Evolutionary conservation across 345 rosid species (phyloP).

Genomic region (Eucalyptus erythrocorys): DNA sequence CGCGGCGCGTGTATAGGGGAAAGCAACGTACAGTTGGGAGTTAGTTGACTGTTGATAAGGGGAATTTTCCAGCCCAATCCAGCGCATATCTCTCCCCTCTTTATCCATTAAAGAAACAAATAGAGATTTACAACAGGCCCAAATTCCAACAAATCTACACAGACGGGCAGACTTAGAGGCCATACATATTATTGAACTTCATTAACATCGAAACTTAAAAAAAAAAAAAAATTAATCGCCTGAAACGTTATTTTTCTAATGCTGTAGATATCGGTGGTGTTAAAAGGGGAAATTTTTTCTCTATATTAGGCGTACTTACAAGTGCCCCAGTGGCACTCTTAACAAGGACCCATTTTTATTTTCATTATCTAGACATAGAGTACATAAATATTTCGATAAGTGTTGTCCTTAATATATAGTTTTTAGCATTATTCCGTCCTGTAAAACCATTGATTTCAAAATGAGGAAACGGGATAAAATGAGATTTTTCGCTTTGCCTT

Average conservation of each 20-base stretch:
- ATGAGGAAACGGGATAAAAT: neutral
- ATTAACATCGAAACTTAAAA: rapidly evolving
- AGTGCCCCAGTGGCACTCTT: neutral
- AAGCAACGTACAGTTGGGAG: neutral
- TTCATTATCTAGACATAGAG: neutral
- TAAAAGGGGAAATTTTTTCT: neutral
- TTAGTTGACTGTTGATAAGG: neutral
- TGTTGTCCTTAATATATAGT: neutral
- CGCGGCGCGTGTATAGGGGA: neutral
- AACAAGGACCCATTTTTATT: neutral
- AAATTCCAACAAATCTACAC: neutral
- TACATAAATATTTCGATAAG: neutral
- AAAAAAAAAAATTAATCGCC: neutral
- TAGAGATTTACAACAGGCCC: neutral
- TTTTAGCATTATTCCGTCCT: neutral
- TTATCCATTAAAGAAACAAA: neutral
- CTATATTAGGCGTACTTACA: neutral
- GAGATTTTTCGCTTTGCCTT: too few species aligned
- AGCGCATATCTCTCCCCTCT: neutral
- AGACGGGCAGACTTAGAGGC: neutral
- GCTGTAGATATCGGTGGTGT: neutral
- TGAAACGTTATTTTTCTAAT: neutral
- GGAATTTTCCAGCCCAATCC: constrained; percentile 24
- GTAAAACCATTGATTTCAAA: neutral
- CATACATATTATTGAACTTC: neutral